Evolutionary conservation across 768 basidiomycete genomes (phyloP), one percentile per base, ranked within the genome.

Genomic region (Russula lepida): DNA sequence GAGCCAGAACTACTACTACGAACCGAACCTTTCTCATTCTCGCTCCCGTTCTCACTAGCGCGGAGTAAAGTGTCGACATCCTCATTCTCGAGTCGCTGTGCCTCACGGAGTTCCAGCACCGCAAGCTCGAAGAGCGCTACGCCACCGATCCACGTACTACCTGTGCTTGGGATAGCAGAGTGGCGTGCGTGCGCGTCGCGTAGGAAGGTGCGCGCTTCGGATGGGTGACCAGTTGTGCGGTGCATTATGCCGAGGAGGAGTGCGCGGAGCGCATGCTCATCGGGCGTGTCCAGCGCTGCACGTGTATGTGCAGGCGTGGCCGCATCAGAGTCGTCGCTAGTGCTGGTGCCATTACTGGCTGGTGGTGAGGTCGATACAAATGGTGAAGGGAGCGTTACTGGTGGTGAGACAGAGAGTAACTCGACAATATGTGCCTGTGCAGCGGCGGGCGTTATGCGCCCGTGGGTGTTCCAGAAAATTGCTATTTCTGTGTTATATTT

Each of bases 401-500:
- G 71, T 0, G 86, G 86, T 1, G 81, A 76, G 25, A 88, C 70
- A 1, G 73, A 64, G 15, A 75, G 67, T 62, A 85, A 77, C 32
- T 81, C 79, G n/a, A 72, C 65, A 56, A 91, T 82, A 62, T 89
- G 86, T 0, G 77, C 78, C 62, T 78, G 68, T 0, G 87, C 86
- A 13, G 82, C 77, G 2, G 71, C 71, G 19, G 75, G 72, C 7
- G 77, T 74, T 47, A 88, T 79, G 4, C 86, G 81, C n/a, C 79
- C 70, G 68, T 89, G 85, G 0, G 79, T 84, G 68, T 91, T 92
- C 89, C 89, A 91, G 72, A 91, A 89, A 54, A 90, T 78, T 2
- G 74, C 84, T 30, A 92, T 76, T 69, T 91, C 89, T 86, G 62
- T 1, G 28, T n/a, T 32, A 7, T 15, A n/a, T 33, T 23, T 35